These are phyloP conservation scores for Trichoderma harzianum DNA, from an alignment of 2,329 filamentous ascomycete genomes.

Conservation along the genomic window DNA sequence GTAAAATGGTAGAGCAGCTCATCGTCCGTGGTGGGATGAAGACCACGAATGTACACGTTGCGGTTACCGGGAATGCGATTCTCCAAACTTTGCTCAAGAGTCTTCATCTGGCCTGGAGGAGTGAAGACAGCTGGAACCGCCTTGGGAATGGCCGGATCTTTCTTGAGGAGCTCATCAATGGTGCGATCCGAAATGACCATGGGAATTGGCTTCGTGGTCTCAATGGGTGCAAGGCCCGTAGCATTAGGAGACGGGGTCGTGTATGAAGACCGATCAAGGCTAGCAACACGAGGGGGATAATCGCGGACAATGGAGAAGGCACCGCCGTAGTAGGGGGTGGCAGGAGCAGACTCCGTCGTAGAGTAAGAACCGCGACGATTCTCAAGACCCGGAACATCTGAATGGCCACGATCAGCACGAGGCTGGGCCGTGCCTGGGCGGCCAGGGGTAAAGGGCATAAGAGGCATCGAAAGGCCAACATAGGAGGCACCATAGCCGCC, in stretches of 20 bases:
- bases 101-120: conserved; percentile 80
- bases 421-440: conserved; percentile 44
- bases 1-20: conserved; percentile 81
- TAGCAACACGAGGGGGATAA: conserved; percentile 56
- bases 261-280: conserved; percentile 61
- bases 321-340: conserved; percentile 63
- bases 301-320: conserved; percentile 57
- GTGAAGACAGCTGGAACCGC: conserved; percentile 89
- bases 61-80: conserved; percentile 89
- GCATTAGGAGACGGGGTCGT: conserved; percentile 66
- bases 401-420: conserved; percentile 45
- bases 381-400: conserved; percentile 59
- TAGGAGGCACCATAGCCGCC: conserved; percentile 37
- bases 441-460: conserved; percentile 53
- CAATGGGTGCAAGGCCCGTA: conserved; percentile 41
- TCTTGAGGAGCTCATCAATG: conserved; percentile 63
- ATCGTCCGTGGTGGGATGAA: conserved; percentile 93
- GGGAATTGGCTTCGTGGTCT: conserved; percentile 41
- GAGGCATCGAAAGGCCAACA: conserved; percentile 35
- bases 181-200: conserved; percentile 44
- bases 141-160: conserved; percentile 78
- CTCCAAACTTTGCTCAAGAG: conserved; percentile 88
- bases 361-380: conserved; percentile 67
- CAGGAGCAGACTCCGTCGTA: conserved; percentile 63
- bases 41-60: conserved; percentile 96